These are phyloP conservation scores for Erythrophleum ivorense DNA, from an alignment of 331 rosid species.

Conservation along the genomic window DNA sequence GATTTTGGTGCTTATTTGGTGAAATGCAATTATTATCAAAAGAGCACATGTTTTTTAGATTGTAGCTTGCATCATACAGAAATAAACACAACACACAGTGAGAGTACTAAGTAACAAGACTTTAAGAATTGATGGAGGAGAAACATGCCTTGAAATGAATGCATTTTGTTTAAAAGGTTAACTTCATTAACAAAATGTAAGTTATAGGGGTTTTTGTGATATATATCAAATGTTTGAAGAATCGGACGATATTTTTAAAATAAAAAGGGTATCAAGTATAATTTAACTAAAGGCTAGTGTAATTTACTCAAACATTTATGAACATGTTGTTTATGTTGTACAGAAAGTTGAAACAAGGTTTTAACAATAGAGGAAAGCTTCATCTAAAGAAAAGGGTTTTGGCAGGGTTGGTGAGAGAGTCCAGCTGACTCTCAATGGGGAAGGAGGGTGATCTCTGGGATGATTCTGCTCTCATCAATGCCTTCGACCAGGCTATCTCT, in stretches of 20 bases:
- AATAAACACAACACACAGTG: background rate
- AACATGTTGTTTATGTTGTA: background rate
- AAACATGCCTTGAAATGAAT: background rate
- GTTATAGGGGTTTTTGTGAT: background rate
- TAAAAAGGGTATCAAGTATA: background rate
- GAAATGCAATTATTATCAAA: no score
- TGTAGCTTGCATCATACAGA: background rate
- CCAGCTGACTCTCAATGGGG: constrained; percentile 49
- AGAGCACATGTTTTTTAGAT: no score
- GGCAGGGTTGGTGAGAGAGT: background rate
- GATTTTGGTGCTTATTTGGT: background rate
- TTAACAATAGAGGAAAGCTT: background rate
- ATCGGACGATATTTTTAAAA: background rate
- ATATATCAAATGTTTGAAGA: background rate
- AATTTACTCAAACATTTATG: background rate
- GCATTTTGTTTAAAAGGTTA: background rate
- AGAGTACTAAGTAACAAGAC: background rate
- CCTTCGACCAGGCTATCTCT: constrained; percentile 72
- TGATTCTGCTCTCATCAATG: constrained; percentile 80
- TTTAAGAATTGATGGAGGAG: no score
- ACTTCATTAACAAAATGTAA: background rate
- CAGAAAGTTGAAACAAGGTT: background rate
- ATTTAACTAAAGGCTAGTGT: background rate
- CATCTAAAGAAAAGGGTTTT: background rate
- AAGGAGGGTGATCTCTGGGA: constrained; percentile 78